A percentile compares a stretch with the other conserved stretches of the same genome.
phyloP scores from a whole-genome alignment of 805 yeast species.

The Myxozyma geophila region DNA sequence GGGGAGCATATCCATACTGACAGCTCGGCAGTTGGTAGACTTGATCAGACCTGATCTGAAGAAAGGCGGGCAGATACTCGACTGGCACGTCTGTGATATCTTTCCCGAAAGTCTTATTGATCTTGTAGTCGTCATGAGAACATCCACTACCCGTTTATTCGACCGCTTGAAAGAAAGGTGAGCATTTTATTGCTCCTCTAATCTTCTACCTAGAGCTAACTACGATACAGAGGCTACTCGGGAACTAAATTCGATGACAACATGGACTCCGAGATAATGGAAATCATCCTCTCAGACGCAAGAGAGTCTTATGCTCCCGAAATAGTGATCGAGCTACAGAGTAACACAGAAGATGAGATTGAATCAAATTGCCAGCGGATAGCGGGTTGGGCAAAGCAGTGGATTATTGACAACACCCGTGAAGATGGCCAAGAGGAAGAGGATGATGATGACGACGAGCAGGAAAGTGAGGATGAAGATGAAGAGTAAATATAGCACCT shows the following conservation, averaged over 20 bases:
- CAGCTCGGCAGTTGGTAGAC: slow-evolving; percentile 58
- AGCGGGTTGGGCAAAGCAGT: slow-evolving; percentile 70
- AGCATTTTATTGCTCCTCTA: neutral
- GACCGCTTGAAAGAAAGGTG: slow-evolving; percentile 73
- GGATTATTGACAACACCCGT: slow-evolving; percentile 60
- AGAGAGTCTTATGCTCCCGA: slow-evolving; percentile 76
- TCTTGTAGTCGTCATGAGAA: slow-evolving; percentile 83
- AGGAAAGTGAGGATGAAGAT: neutral
- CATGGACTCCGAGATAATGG: slow-evolving; percentile 96
- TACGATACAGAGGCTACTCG: slow-evolving; percentile 59
- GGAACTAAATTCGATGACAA: slow-evolving; percentile 86
- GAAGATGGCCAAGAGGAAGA: slow-evolving; percentile 16
- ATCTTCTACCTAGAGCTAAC: neutral
- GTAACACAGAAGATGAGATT: slow-evolving; percentile 74
- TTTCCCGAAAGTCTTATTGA: slow-evolving; percentile 94
- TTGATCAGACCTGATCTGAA: slow-evolving; percentile 75
- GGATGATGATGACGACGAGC: neutral
- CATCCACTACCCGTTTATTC: slow-evolving; percentile 70
- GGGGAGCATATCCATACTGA: neutral
- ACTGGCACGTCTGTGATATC: slow-evolving; percentile 97
- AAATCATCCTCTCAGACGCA: slow-evolving; percentile 85
- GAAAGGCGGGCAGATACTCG: slow-evolving; percentile 86
- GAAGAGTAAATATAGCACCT: neutral
- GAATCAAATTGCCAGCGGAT: slow-evolving; percentile 83
- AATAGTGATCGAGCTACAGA: slow-evolving; percentile 77